Percentiles rank a stretch among this genome's conserved stretches.
Conservation (phyloP, 2,329 filamentous ascomycete genomes). For the Pseudogymnoascus sp. region DNA sequence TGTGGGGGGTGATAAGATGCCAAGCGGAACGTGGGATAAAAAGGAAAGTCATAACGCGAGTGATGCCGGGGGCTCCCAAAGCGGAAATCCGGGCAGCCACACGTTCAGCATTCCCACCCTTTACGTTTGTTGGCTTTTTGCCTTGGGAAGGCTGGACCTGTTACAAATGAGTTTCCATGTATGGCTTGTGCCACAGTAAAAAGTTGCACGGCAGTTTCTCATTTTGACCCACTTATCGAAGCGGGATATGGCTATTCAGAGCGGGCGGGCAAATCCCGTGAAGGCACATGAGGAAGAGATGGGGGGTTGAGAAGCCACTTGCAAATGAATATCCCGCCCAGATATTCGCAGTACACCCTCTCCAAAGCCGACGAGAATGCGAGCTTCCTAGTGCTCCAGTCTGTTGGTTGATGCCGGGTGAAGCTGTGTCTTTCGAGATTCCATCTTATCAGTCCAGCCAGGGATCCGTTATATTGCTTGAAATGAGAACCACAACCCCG, state of each 20-base stretch:
- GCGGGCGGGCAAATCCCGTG: conserved; percentile 1
- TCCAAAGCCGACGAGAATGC: neutral
- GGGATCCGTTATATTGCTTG: neutral
- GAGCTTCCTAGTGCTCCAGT: neutral
- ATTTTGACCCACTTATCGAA: neutral
- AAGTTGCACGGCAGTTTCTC: neutral
- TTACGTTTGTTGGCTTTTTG: neutral
- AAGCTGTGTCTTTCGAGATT: neutral
- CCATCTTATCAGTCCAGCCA: neutral
- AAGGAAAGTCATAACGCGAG: conserved; percentile 4
- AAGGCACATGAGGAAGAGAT: neutral
- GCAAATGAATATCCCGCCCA: neutral
- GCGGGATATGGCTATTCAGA: conserved; percentile 5
- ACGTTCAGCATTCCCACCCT: neutral
- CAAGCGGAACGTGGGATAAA: conserved; percentile 6
- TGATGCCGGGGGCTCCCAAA: neutral
- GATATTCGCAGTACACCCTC: neutral
- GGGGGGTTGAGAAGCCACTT: neutral
- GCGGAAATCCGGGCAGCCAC: neutral
- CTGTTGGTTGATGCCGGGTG: neutral
- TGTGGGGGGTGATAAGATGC: neutral
- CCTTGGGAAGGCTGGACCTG: neutral
- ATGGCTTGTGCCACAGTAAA: neutral
- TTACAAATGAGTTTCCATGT: conserved; percentile 6
- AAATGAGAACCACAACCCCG: neutral